Base-by-base conservation (phyloP, 805 yeast genomes). In the Metschnikowia anglica region DNA sequence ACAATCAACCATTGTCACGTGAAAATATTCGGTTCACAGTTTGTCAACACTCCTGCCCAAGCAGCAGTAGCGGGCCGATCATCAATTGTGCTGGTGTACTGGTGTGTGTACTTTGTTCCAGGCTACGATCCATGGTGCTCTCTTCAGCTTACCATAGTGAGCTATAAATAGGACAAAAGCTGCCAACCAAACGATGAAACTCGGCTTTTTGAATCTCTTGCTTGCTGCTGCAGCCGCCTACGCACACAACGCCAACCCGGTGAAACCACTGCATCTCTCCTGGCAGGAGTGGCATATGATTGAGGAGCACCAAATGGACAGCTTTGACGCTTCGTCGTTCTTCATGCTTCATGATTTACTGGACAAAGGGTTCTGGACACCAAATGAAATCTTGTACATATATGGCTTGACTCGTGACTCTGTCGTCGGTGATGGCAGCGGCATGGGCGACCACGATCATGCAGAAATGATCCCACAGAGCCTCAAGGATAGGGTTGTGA, bases 261-360 rank as follows among this genome's bases (percentile, higher is more conserved):
- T 47, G 13, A 44, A 41, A 32, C 56, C 55, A 11, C 48, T 40
- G 52, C 80, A 77, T 0, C 54, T 79, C 27, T 63, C 78, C 13
- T 87, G 95, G 95, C 88, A 84, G 55, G 76, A 77, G 53, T 85
- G 90, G 86, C 98, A 91, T 62, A 90, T 91, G 97, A 72, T 77
- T 53, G 81, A 80, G 52, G 98, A 91, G 66, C 97, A 91, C 66
- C 85, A 80, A 13, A 51, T 87, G 46, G 89, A 85, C 48, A 70
- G 72, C 20, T 88, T 80, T 55, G 95, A 85, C 48, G 74, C 95
- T 0, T 80, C 74, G 31, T 73, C 84, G 12, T 88, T 91, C 56
- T 91, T 91, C 74, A 75, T 75, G 27, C 56, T 90, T 20, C 99
- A 91, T 64, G 97, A 90, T 62, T 61, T 79, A 41, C 67, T 78